Evolutionary conservation across 208 protist species (phyloP).

Genomic region (Leishmania arabica): DNA sequence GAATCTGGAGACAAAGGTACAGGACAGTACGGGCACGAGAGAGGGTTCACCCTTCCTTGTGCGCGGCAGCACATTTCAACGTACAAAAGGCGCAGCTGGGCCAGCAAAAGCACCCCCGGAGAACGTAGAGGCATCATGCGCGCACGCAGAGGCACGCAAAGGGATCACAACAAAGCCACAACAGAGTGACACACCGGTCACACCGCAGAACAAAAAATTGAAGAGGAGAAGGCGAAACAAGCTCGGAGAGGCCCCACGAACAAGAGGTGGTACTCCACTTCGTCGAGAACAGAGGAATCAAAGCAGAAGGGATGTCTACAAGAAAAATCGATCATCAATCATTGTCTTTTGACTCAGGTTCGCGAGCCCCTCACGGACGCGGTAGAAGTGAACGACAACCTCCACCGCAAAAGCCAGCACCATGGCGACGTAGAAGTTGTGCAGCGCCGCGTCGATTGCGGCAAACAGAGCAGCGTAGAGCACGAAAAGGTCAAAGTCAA

Average conservation of each 20-base stretch:
- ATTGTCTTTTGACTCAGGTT: slow-evolving; percentile 84
- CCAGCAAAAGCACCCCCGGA: not conserved
- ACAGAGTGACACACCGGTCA: not conserved
- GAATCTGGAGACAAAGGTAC: not conserved
- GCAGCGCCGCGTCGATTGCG: slow-evolving; percentile 59
- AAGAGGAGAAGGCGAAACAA: not conserved
- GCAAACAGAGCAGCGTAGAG: slow-evolving; percentile 75
- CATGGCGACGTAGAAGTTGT: slow-evolving; percentile 67
- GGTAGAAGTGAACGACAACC: slow-evolving; percentile 56
- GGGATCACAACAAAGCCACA: not conserved
- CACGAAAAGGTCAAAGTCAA: slow-evolving; percentile 79
- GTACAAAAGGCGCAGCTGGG: not conserved
- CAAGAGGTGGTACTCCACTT: not conserved
- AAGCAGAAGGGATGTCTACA: slow-evolving; percentile 28
- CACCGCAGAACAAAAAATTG: not conserved
- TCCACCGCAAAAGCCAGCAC: slow-evolving; percentile 69
- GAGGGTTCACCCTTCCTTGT: not conserved
- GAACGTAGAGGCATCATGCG: not conserved
- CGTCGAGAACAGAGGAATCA: not conserved
- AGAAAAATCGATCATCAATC: slow-evolving; percentile 82
- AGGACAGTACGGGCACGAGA: not conserved
- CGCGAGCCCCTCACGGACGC: slow-evolving; percentile 50
- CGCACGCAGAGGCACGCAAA: not conserved
- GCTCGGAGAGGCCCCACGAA: not conserved
- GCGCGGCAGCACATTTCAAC: not conserved